Conservation (phyloP, 208 protist genomes). For the Leishmania lainsoni region DNA sequence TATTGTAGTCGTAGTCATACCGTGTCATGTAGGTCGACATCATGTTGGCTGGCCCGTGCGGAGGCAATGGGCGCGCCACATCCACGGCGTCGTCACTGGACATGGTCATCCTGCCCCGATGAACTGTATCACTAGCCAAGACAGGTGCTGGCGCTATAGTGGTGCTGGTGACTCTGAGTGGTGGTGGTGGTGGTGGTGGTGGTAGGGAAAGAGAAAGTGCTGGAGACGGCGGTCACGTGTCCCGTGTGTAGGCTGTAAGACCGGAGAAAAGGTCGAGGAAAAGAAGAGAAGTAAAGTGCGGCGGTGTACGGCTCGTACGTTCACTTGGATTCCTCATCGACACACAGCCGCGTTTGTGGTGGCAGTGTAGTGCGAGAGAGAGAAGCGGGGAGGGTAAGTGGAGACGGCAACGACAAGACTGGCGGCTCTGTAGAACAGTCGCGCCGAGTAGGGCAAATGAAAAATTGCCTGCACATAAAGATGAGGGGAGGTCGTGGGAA, state of each 20-base stretch:
- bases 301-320: background rate
- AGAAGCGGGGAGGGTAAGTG: background rate
- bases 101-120: background rate
- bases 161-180: background rate
- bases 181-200: background rate
- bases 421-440: background rate
- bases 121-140: background rate
- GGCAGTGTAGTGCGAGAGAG: background rate
- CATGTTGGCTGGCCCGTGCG: slow-evolving; percentile 76
- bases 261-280: background rate
- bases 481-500: background rate
- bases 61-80: slow-evolving; percentile 28
- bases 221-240: background rate
- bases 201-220: background rate
- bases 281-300: background rate
- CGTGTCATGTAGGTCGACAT: slow-evolving; percentile 80
- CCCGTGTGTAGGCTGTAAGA: background rate
- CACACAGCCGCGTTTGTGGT: background rate
- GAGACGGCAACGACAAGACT: background rate
- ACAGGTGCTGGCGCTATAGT: background rate
- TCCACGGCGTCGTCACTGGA: slow-evolving; percentile 1
- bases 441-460: background rate
- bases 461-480: background rate
- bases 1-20: slow-evolving; percentile 91
- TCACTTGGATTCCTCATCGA: background rate